Percentiles rank a stretch among this genome's conserved stretches.
Evolutionary conservation across 768 basidiomycete genomes (phyloP).

Genomic region (Ramaria rubella): DNA sequence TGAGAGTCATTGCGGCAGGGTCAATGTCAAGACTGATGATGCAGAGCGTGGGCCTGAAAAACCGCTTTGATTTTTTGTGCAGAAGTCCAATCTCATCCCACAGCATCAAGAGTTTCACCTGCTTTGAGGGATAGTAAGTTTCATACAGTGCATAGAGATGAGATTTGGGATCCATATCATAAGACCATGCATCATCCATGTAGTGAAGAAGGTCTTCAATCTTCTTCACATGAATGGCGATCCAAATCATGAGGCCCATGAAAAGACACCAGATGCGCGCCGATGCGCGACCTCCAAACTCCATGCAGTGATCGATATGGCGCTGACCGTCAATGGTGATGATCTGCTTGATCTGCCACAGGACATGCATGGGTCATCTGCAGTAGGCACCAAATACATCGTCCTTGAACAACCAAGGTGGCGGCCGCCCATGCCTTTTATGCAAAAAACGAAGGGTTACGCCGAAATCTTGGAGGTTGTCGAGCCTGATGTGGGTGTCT

Average conservation of each 20-base stretch:
- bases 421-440: constrained; percentile 7
- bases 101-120: constrained; percentile 29
- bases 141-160: constrained; percentile 28
- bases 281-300: constrained; percentile 27
- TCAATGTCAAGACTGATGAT: constrained; percentile 36
- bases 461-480: constrained; percentile 19
- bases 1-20: too few species aligned
- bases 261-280: constrained; percentile 26
- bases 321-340: constrained; percentile 14
- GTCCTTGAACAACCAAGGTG: constrained; percentile 25
- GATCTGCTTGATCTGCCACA: constrained; percentile 38
- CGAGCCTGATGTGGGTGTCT: too few species aligned
- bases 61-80: constrained; percentile 34
- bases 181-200: too few species aligned
- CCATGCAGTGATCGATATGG: constrained; percentile 27
- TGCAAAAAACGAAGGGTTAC: constrained; percentile 17
- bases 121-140: constrained; percentile 22
- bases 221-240: constrained; percentile 18
- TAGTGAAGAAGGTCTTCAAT: too few species aligned
- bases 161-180: constrained; percentile 12
- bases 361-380: constrained; percentile 29
- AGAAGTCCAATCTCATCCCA: constrained; percentile 37
- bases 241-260: constrained; percentile 31
- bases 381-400: constrained; percentile 34
- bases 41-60: constrained; percentile 25